Evolutionary conservation across 2,329 filamentous ascomycete species (phyloP).

Genomic region (Verticillium isaacii): DNA sequence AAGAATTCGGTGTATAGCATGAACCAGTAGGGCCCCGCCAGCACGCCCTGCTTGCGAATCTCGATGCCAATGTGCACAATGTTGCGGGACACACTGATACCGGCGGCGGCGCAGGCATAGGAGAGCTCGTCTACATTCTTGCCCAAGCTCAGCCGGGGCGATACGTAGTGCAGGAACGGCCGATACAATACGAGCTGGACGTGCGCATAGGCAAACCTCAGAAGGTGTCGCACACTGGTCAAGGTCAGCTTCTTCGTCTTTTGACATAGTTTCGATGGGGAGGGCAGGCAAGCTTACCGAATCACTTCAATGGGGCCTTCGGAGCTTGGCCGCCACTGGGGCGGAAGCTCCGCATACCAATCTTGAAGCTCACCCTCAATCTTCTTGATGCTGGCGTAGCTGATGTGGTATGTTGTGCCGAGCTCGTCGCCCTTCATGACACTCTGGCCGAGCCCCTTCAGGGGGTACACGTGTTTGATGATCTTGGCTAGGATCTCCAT

Average conservation of each 20-base stretch:
- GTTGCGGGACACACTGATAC: slow-evolving; percentile 60
- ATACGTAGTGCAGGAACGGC: slow-evolving; percentile 80
- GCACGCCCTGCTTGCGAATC: slow-evolving; percentile 67
- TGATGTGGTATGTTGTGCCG: slow-evolving; percentile 55
- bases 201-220: slow-evolving; percentile 76
- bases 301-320: slow-evolving; percentile 72
- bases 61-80: slow-evolving; percentile 77
- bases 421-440: slow-evolving; percentile 34
- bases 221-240: slow-evolving; percentile 61
- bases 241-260: background rate
- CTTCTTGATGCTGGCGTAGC: slow-evolving; percentile 57
- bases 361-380: slow-evolving; percentile 59
- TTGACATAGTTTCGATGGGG: too few species aligned
- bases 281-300: slow-evolving; percentile 48
- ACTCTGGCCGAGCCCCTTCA: slow-evolving; percentile 49
- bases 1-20: slow-evolving; percentile 82
- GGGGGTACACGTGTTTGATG: slow-evolving; percentile 61
- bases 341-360: slow-evolving; percentile 66
- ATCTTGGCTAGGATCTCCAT: slow-evolving; percentile 62
- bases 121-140: slow-evolving; percentile 68
- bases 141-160: slow-evolving; percentile 52
- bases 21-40: slow-evolving; percentile 85
- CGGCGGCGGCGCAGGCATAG: slow-evolving; percentile 65
- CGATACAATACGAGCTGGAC: slow-evolving; percentile 80
- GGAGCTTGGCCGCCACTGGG: slow-evolving; percentile 71